Base-by-base conservation (phyloP, 352 stramenopile species). In the Globisporangium paddicum region DNA sequence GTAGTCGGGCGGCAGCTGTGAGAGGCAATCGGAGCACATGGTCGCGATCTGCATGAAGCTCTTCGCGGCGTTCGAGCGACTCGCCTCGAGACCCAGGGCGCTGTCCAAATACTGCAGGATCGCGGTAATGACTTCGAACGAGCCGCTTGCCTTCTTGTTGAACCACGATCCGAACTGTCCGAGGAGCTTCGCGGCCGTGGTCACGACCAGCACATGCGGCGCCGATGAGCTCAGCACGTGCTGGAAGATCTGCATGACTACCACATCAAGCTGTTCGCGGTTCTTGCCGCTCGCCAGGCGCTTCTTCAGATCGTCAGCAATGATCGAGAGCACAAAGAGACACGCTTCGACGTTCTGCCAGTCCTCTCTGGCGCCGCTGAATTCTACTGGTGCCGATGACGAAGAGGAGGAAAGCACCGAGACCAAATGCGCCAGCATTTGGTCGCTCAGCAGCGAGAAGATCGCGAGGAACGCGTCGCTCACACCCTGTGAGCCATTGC, bases 41-140 rank as follows among this genome's bases (percentile, higher is more conserved):
- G 75, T 87, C 18, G 72, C 65, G 42, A 89, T 62, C 66, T 90
- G 81, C 78, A 90, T 88, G 42, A 90, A 87, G 54, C 81, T 90
- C 57, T 69, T 86, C 1, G 78, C 75, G 41, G 81, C 78, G 58
- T 77, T 79, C 3, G 66, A 21, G 28, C 72, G 69, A 57, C 81
- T 86, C 30, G 51, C 32, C 6, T 47, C 49, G 16, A 77, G 45
- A 0, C 60, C 55, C 41, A 90, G 60, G 0, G 81, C 81, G 5
- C 55, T 62, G 8, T 79, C 75, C n/a, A 90, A 60, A 63, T 84
- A 89, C 49, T 77, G 69, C 21, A 87, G 58, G 41, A 86, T 75
- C 44, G 72, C 63, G 16, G 52, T 59, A 10, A 90, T 55, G 0
- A 62, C 72, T 23, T 87, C 72, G 14, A 76, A 71, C 19, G 75